A percentile compares a stretch with the other conserved stretches of the same genome.
These are phyloP conservation scores for Antitrichia curtipendula DNA, from an alignment of 225 moss, liverwort and hornwort species.

Conservation along the genomic window DNA sequence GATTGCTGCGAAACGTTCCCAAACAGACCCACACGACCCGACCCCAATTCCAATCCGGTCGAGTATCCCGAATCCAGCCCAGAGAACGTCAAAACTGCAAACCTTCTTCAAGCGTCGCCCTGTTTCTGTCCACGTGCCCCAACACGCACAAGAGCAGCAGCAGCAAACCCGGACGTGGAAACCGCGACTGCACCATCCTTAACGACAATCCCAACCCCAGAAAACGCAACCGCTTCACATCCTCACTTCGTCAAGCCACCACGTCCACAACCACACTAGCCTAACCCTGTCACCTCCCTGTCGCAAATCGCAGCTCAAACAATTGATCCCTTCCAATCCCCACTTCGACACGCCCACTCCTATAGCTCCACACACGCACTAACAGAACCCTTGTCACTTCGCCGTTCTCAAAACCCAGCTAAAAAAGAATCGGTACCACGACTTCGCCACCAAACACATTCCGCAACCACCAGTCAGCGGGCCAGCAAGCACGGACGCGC, in stretches of 20 bases:
- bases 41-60: neutral
- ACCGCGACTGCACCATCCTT: neutral
- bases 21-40: neutral
- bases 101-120: neutral
- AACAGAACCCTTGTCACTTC: neutral
- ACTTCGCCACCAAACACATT: neutral
- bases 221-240: neutral
- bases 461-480: neutral
- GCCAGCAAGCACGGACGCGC: neutral
- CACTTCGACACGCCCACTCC: neutral
- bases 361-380: neutral
- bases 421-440: too few relatives aligned
- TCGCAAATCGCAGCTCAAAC: neutral
- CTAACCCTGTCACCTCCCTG: neutral
- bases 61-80: neutral
- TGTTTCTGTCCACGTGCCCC: neutral
- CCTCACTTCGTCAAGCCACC: neutral
- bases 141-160: neutral
- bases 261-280: neutral
- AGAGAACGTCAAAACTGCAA: neutral
- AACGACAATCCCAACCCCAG: neutral
- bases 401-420: neutral
- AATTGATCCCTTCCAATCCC: neutral
- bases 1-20: neutral
- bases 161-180: neutral